phyloP scores from a whole-genome alignment of 257 asterid species.

The Solanum neorickii region DNA sequence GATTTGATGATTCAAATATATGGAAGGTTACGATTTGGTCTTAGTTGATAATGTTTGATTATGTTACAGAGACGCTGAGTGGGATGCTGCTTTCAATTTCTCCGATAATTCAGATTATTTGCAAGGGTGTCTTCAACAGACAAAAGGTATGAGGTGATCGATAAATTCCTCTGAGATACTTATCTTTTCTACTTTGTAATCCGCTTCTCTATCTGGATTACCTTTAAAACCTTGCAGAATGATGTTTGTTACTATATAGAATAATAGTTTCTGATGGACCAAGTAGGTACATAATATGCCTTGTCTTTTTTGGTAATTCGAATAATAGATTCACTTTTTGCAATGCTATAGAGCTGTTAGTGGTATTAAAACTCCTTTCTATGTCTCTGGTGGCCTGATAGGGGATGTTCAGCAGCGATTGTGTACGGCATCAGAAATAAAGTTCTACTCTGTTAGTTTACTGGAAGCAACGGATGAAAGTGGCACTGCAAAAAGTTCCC shows the following conservation, averaged over 20 bases:
- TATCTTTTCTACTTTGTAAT: not conserved
- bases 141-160: slow-evolving; percentile 27
- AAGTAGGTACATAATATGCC: not conserved
- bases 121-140: slow-evolving; percentile 35
- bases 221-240: not conserved
- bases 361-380: not conserved
- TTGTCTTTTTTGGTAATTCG: not conserved
- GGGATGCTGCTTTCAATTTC: slow-evolving; percentile 77
- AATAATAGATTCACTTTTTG: not conserved
- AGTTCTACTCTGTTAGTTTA: slow-evolving; percentile 44
- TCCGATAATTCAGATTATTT: slow-evolving; percentile 51
- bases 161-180: not conserved
- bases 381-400: not conserved
- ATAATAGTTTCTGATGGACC: not conserved
- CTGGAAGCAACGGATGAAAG: not conserved
- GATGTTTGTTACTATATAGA: not conserved
- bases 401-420: slow-evolving; percentile 50
- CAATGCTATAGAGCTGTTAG: not conserved
- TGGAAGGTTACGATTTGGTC: not conserved
- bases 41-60: not conserved
- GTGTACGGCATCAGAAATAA: slow-evolving; percentile 72
- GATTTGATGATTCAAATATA: not conserved
- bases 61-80: slow-evolving; percentile 55
- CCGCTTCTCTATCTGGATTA: not conserved
- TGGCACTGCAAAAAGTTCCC: slow-evolving; percentile 1